Evolutionary conservation across 768 basidiomycete species (phyloP).

Genomic region (Amanita muscaria): DNA sequence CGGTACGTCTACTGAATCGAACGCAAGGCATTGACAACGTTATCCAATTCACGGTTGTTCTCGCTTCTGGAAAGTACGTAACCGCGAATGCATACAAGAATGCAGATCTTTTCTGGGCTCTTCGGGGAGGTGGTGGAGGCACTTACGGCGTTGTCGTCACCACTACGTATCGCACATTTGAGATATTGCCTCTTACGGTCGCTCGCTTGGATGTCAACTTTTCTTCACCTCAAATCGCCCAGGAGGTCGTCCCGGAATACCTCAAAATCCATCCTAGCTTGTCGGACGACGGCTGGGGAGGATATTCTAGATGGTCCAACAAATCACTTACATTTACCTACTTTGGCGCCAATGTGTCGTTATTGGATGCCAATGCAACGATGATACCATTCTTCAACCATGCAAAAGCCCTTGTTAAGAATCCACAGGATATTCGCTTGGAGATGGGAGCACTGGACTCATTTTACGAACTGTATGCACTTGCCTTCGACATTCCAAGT

Average conservation of each 20-base stretch:
- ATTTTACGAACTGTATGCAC: too few species aligned
- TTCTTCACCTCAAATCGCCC: conserved; percentile 21
- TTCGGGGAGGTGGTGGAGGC: conserved; percentile 32
- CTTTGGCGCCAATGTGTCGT: conserved; percentile 12
- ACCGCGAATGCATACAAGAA: conserved; percentile 32
- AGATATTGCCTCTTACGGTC: conserved; percentile 15
- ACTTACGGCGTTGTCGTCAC: conserved; percentile 42
- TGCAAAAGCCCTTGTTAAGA: too few species aligned
- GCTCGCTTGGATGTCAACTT: neutral
- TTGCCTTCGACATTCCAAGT: neutral
- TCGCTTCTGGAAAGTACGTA: conserved; percentile 29
- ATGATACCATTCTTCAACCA: neutral
- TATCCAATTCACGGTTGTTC: conserved; percentile 36
- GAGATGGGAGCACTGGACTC: too few species aligned
- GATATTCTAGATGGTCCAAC: conserved; percentile 21
- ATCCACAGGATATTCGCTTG: too few species aligned
- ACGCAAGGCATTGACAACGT: conserved; percentile 37
- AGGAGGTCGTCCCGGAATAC: conserved; percentile 25
- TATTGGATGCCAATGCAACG: neutral
- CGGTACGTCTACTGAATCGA: too few species aligned
- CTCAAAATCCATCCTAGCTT: conserved; percentile 26
- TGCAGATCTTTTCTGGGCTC: conserved; percentile 30
- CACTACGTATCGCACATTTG: conserved; percentile 36
- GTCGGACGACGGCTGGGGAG: conserved; percentile 38
- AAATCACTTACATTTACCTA: conserved; percentile 10